Evolutionary conservation across 257 asterid species (phyloP).

Genomic region (Datura wrightii): DNA sequence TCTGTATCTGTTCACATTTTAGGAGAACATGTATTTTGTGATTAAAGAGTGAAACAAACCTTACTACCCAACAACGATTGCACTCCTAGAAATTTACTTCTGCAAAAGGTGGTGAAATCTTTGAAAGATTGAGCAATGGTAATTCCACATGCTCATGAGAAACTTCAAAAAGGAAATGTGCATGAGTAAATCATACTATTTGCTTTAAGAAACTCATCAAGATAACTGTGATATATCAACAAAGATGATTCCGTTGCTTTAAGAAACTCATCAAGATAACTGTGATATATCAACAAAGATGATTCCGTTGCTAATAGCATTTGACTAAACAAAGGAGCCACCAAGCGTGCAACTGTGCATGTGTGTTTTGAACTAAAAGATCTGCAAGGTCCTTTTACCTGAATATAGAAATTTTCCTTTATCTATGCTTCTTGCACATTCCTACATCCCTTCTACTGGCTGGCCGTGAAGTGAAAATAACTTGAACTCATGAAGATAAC

Average conservation of each 20-base stretch:
- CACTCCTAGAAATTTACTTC: background rate
- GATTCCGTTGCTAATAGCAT: background rate
- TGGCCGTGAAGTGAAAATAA: background rate
- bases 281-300: background rate
- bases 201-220: background rate
- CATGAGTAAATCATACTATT: background rate
- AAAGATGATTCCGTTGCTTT: background rate
- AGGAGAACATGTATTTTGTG: background rate
- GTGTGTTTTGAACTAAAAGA: constrained; percentile 14
- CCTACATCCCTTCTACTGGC: constrained; percentile 23
- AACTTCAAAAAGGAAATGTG: constrained; percentile 23
- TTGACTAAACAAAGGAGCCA: background rate
- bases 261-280: background rate
- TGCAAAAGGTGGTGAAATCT: constrained; percentile 13
- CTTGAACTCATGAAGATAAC: background rate
- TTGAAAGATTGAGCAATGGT: background rate
- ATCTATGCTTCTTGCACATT: background rate
- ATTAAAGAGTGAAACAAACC: background rate
- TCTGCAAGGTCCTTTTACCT: constrained; percentile 19
- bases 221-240: background rate
- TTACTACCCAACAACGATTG: constrained; percentile 7
- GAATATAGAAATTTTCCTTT: background rate
- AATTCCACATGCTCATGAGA: background rate
- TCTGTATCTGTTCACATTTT: background rate
- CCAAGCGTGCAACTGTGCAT: background rate